These are phyloP conservation scores for Fragaria ananassa DNA, from an alignment of 306 rosid species.

Conservation along the genomic window DNA sequence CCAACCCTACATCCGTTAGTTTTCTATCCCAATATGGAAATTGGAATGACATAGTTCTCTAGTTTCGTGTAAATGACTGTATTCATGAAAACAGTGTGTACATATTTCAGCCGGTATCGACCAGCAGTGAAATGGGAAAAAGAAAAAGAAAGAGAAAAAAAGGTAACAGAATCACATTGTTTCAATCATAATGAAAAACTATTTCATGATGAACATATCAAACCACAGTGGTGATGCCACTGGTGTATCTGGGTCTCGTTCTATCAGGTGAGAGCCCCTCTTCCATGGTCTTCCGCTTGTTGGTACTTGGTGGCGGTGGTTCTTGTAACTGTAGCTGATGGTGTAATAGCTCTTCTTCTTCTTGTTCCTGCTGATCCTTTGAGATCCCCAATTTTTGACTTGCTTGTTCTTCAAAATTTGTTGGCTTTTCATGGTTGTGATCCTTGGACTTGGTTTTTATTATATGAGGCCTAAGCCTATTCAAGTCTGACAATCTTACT, in stretches of 20 bases:
- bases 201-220: conserved; percentile 27
- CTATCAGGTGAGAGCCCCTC: conserved; percentile 77
- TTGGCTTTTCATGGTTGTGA: conserved; percentile 30
- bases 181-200: conserved; percentile 23
- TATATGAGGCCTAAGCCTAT: conserved; percentile 65
- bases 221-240: conserved; percentile 68
- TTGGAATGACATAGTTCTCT: conserved; percentile 38
- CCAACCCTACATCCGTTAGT: too few species aligned
- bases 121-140: conserved; percentile 38
- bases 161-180: conserved; percentile 36
- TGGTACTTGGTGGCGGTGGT: conserved; percentile 37
- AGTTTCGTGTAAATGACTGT: conserved; percentile 44
- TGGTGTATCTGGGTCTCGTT: conserved; percentile 72
- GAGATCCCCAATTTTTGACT: conserved; percentile 16
- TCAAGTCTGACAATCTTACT: conserved; percentile 68
- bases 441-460: conserved; percentile 60
- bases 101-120: conserved; percentile 41
- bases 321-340: conserved; percentile 25
- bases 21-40: too few species aligned
- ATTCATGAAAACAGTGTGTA: conserved; percentile 50
- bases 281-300: conserved; percentile 80
- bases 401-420: conserved; percentile 36
- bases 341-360: conserved; percentile 16
- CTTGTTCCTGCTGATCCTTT: conserved; percentile 15
- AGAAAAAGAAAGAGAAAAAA: background rate